Percentiles rank a stretch among this genome's conserved stretches.
These are phyloP conservation scores for Moricandia arvensis DNA, from an alignment of 345 rosid genomes.

Conservation along the genomic window DNA sequence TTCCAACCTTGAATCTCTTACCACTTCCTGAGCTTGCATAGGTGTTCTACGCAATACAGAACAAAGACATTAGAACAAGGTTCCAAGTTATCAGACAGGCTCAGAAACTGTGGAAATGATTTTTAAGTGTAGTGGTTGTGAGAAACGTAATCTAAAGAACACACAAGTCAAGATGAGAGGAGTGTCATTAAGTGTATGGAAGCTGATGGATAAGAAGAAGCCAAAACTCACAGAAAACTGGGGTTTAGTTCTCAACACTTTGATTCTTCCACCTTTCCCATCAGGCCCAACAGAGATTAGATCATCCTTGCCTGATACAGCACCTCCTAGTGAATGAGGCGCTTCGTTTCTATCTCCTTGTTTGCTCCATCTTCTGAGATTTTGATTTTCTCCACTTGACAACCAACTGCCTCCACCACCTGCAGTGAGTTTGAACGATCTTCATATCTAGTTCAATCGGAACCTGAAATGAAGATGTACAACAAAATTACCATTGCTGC, in stretches of 20 bases:
- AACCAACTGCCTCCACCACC: slow-evolving; percentile 55
- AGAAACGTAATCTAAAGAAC: neutral
- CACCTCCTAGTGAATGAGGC: slow-evolving; percentile 25
- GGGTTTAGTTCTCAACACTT: slow-evolving; percentile 63
- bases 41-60: neutral
- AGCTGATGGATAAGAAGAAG: too few species aligned
- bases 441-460: neutral
- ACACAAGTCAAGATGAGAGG: too few species aligned
- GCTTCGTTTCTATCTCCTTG: slow-evolving; percentile 48
- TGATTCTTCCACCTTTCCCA: slow-evolving; percentile 88
- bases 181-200: too few species aligned
- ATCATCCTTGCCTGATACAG: slow-evolving; percentile 46
- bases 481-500: neutral
- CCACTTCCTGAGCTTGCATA: slow-evolving; percentile 43
- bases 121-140: neutral
- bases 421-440: slow-evolving; percentile 21
- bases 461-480: neutral
- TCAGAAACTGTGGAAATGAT: neutral
- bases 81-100: neutral
- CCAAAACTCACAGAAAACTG: slow-evolving; percentile 51
- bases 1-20: slow-evolving; percentile 61
- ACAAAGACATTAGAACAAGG: neutral
- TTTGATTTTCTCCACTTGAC: slow-evolving; percentile 60
- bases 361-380: slow-evolving; percentile 88
- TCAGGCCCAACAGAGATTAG: slow-evolving; percentile 80